Percentiles rank a stretch among this genome's conserved stretches.
Evolutionary conservation across 139 green algal genomes (phyloP).

Genomic region (Micractinium conductrix): DNA sequence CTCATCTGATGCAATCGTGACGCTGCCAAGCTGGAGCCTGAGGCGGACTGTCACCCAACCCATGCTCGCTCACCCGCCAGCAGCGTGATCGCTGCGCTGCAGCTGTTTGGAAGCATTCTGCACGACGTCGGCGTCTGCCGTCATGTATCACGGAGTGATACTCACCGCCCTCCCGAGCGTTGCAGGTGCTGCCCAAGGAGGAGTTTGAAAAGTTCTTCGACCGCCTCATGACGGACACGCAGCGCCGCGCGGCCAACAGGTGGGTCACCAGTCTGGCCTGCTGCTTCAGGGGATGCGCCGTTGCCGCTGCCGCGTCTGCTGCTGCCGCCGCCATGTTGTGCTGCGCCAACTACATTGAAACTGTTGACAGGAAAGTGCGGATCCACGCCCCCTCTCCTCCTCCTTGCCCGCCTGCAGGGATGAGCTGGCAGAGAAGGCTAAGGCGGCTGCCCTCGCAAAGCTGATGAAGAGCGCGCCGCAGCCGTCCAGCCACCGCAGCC

Average conservation of each 20-base stretch:
- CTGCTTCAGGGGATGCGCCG: no score
- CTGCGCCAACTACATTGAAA: no score
- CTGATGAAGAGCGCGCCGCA: background rate
- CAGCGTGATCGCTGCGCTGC: no score
- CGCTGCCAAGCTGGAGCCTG: background rate
- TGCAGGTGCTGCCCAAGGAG: conserved; percentile 41
- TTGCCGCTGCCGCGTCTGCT: no score
- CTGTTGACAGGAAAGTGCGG: background rate
- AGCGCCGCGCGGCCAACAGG: conserved; percentile 33
- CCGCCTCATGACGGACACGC: conserved; percentile 46
- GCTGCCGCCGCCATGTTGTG: no score
- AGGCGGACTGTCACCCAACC: background rate
- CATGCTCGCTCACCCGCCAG: background rate
- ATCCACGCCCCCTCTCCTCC: background rate
- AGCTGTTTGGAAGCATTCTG: background rate
- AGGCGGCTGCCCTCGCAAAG: conserved; percentile 25
- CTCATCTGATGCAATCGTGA: background rate
- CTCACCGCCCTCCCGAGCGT: background rate
- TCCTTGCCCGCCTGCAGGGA: conserved; percentile 24
- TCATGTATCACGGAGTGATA: background rate
- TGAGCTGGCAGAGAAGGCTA: conserved; percentile 40
- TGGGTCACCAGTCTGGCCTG: background rate
- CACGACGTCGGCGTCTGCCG: background rate
- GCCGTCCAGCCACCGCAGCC: background rate
- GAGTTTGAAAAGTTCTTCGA: conserved; percentile 53